phyloP scores from a whole-genome alignment of 331 rosid genomes.

The Phaseolus coccineus region DNA sequence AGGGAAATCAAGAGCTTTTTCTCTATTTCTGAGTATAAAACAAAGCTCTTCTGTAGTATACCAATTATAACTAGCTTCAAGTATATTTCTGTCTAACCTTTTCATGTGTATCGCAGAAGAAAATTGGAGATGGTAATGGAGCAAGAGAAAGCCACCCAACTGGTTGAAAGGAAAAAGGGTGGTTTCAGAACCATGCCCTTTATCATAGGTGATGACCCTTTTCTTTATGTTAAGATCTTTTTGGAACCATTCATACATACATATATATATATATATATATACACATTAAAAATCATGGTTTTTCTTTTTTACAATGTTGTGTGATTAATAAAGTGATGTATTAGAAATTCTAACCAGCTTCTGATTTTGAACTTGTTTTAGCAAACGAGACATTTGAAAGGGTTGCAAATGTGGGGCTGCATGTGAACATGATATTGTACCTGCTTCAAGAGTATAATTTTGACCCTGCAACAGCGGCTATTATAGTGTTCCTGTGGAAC shows the following conservation, averaged over 20 bases:
- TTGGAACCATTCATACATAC: too few species aligned
- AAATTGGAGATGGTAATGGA: constrained; percentile 55
- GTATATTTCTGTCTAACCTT: constrained; percentile 13
- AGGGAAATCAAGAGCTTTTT: constrained; percentile 37
- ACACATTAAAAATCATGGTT: background rate
- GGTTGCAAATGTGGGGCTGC: constrained; percentile 73
- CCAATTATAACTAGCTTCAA: constrained; percentile 11
- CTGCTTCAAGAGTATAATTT: constrained; percentile 58
- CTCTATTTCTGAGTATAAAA: constrained; percentile 17
- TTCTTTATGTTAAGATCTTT: background rate
- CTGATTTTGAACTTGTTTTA: constrained; percentile 44
- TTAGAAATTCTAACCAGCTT: constrained; percentile 2
- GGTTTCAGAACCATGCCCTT: constrained; percentile 81
- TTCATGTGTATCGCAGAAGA: constrained; percentile 28
- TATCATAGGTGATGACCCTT: constrained; percentile 60
- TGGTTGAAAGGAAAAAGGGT: constrained; percentile 58
- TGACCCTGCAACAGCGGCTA: constrained; percentile 55
- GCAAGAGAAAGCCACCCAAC: constrained; percentile 45
- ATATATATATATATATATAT: too few species aligned
- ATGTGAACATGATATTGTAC: constrained; percentile 68
- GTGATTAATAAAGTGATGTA: background rate
- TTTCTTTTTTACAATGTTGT: background rate
- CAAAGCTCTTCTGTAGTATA: constrained; percentile 2
- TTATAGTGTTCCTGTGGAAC: constrained; percentile 59
- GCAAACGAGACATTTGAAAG: constrained; percentile 78